phyloP scores from a whole-genome alignment of 495 filamentous ascomycete species.

The Chaetomium cochliodes region DNA sequence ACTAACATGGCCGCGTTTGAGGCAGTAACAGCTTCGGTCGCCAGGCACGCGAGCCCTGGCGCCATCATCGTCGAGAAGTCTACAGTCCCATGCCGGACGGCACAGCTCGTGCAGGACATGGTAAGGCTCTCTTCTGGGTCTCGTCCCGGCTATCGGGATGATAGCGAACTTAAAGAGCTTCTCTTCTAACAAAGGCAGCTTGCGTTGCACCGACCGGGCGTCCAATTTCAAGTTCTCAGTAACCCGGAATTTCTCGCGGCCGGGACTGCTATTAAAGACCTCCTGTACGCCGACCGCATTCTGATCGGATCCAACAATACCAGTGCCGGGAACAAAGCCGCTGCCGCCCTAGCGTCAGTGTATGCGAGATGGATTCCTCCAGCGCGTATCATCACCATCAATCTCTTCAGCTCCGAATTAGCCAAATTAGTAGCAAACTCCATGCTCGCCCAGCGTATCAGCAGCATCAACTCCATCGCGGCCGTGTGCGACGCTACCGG shows the following conservation, averaged over 20 bases:
- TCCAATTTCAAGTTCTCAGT: slow-evolving; percentile 6
- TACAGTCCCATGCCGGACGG: slow-evolving; percentile 7
- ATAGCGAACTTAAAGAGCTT: not conserved
- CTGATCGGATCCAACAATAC: slow-evolving; percentile 6
- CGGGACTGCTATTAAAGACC: slow-evolving; percentile 1
- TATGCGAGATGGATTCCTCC: slow-evolving; percentile 9
- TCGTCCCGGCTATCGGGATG: too few relatives aligned
- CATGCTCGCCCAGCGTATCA: slow-evolving; percentile 11
- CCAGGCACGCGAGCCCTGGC: not conserved
- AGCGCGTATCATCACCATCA: slow-evolving; percentile 3
- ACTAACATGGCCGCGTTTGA: slow-evolving; percentile 13
- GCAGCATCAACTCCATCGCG: slow-evolving; percentile 9
- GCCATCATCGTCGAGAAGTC: slow-evolving; percentile 15
- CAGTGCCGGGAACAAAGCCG: not conserved
- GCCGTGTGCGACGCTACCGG: slow-evolving; percentile 4
- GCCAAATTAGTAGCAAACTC: slow-evolving; percentile 8
- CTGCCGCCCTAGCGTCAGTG: slow-evolving; percentile 2
- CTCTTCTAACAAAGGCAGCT: not conserved
- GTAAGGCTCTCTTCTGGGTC: not conserved
- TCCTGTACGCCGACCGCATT: slow-evolving; percentile 8
- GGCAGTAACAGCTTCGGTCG: not conserved
- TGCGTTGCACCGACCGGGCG: not conserved
- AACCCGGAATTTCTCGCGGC: slow-evolving; percentile 11
- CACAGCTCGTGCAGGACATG: slow-evolving; percentile 10
- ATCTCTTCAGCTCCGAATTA: slow-evolving; percentile 6